Conservation (phyloP, 495 filamentous ascomycete species). For the Penicillium simplicissimum region DNA sequence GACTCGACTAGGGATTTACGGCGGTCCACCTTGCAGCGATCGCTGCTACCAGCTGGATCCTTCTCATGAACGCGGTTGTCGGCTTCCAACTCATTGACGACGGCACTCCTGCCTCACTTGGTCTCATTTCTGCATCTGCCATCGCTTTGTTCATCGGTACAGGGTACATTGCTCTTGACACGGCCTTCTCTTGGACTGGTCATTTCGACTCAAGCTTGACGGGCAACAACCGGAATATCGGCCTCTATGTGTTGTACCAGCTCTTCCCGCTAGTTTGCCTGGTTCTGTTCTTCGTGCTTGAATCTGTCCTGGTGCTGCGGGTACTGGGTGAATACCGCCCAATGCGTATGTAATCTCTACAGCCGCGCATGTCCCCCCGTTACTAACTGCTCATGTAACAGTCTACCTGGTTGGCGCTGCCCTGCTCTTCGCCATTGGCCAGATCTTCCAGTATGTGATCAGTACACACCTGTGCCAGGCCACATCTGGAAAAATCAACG, state of each 20-base stretch:
- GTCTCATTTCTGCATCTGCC: constrained; percentile 69
- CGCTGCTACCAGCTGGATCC: constrained; percentile 82
- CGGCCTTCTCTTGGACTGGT: constrained; percentile 80
- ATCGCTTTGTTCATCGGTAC: constrained; percentile 79
- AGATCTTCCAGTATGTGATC: constrained; percentile 94
- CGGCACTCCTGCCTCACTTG: constrained; percentile 81
- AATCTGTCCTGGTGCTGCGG: constrained; percentile 76
- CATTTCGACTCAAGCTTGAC: constrained; percentile 63
- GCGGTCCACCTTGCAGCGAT: constrained; percentile 93
- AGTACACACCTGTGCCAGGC: constrained; percentile 87
- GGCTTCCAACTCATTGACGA: constrained; percentile 95
- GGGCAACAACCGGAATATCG: constrained; percentile 69
- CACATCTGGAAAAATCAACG: constrained; percentile 82
- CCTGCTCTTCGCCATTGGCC: constrained; percentile 83
- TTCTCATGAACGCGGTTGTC: constrained; percentile 88
- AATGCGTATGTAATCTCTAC: constrained; percentile 62
- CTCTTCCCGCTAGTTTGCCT: constrained; percentile 88
- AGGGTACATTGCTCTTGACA: constrained; percentile 94
- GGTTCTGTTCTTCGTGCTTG: constrained; percentile 77
- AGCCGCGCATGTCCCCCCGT: not conserved
- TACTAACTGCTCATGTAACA: constrained; percentile 34
- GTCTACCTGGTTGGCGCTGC: constrained; percentile 75
- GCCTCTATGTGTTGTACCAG: constrained; percentile 92
- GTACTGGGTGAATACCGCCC: constrained; percentile 84
- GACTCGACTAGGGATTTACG: constrained; percentile 69